Conservation (phyloP, 2,329 filamentous ascomycete species). For the Clonostachys rosea region DNA sequence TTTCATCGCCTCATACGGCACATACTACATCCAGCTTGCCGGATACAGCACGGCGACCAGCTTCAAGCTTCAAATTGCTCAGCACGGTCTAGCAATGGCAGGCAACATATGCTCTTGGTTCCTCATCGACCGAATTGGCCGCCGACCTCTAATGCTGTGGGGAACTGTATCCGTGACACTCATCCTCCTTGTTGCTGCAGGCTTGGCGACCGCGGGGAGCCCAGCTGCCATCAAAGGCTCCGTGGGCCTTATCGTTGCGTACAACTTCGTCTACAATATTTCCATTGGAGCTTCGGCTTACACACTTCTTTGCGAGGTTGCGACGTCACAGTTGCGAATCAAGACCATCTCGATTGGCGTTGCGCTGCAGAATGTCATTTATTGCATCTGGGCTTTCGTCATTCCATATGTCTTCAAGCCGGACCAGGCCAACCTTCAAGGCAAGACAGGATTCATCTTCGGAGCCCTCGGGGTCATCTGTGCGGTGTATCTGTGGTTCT, state of each 20-base stretch:
- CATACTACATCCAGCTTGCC: slow-evolving; percentile 35
- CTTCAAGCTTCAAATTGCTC: slow-evolving; percentile 24
- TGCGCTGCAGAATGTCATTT: slow-evolving; percentile 27
- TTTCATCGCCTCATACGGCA: slow-evolving; percentile 24
- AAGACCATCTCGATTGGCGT: slow-evolving; percentile 30
- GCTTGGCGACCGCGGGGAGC: slow-evolving; percentile 12
- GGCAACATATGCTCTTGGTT: slow-evolving; percentile 17
- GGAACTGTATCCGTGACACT: slow-evolving; percentile 12
- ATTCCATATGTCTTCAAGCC: slow-evolving; percentile 37
- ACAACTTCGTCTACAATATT: slow-evolving; percentile 34
- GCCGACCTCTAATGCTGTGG: slow-evolving; percentile 16
- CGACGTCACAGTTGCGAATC: slow-evolving; percentile 27
- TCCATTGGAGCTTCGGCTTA: slow-evolving; percentile 37
- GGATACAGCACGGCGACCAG: slow-evolving; percentile 25
- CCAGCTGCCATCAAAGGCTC: slow-evolving; percentile 17
- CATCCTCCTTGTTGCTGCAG: slow-evolving; percentile 19
- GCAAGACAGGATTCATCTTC: slow-evolving; percentile 32
- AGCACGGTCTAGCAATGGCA: slow-evolving; percentile 18
- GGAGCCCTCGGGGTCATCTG: slow-evolving; percentile 19
- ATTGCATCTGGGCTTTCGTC: slow-evolving; percentile 29
- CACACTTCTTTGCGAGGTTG: slow-evolving; percentile 31
- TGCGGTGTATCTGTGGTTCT: slow-evolving; percentile 16
- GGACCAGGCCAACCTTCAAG: slow-evolving; percentile 26
- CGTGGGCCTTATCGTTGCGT: slow-evolving; percentile 25
- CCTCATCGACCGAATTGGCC: slow-evolving; percentile 15